phyloP scores from a whole-genome alignment of 768 basidiomycete genomes.

The Agrocybe chaxingu region DNA sequence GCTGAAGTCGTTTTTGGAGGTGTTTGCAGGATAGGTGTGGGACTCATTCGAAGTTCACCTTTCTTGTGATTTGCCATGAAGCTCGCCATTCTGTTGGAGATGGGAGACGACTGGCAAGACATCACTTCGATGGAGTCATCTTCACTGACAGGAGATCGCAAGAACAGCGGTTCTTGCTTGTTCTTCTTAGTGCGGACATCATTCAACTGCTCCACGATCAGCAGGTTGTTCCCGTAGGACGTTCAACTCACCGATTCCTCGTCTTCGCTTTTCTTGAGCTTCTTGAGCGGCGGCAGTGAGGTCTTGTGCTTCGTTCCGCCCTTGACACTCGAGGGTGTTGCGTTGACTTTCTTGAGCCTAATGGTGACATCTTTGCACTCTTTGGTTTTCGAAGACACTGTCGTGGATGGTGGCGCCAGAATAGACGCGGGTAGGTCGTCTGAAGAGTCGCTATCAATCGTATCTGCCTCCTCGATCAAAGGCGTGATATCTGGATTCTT shows the following conservation, averaged over 20 bases:
- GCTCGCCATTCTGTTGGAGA: background rate
- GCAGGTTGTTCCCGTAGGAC: too few species aligned
- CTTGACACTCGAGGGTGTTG: too few species aligned
- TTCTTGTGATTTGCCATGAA: background rate
- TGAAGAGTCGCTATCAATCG: conserved; percentile 30
- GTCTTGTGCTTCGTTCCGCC: too few species aligned
- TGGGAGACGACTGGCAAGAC: background rate
- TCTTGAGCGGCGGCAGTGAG: too few species aligned
- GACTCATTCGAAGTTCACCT: background rate
- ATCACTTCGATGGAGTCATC: conserved; percentile 13
- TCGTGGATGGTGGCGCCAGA: background rate
- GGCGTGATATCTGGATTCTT: conserved; percentile 17
- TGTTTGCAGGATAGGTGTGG: background rate
- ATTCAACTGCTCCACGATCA: background rate
- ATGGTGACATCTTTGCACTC: background rate
- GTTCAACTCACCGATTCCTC: too few species aligned
- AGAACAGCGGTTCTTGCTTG: conserved; percentile 12
- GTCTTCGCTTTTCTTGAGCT: too few species aligned
- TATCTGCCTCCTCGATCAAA: conserved; percentile 16
- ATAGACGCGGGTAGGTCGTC: conserved; percentile 42
- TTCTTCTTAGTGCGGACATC: background rate
- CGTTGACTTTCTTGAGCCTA: too few species aligned
- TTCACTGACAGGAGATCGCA: conserved; percentile 17
- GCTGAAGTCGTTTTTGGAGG: background rate
- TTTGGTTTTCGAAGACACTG: background rate